Evolutionary conservation across 176 grass and related monocot species (phyloP).

Genomic region (Cymbopogon citratus): DNA sequence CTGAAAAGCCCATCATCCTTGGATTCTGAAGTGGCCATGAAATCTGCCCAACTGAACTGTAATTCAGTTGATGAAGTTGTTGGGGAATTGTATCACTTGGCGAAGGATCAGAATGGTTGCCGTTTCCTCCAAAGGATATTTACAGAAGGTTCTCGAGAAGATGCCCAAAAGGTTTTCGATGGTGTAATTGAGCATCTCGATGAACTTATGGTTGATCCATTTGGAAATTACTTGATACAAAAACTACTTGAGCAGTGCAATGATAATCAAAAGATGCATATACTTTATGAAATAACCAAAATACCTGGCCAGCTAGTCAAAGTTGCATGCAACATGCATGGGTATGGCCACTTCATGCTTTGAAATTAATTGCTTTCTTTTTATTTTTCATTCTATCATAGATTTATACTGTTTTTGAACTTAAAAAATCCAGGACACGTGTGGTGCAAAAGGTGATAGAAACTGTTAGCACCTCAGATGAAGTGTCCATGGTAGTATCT

Average conservation of each 20-base stretch:
- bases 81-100: constrained; percentile 44
- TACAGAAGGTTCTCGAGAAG: constrained; percentile 32
- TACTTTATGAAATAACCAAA: constrained; percentile 64
- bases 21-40: constrained; percentile 8
- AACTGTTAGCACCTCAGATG: constrained; percentile 35
- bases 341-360: constrained; percentile 36
- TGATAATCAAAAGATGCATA: constrained; percentile 41
- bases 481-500: constrained; percentile 48
- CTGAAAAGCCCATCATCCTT: not conserved
- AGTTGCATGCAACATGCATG: constrained; percentile 70
- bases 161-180: constrained; percentile 55
- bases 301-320: constrained; percentile 34
- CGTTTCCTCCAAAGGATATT: constrained; percentile 55
- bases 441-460: constrained; percentile 81
- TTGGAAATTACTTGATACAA: constrained; percentile 62
- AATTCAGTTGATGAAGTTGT: constrained; percentile 29
- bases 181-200: constrained; percentile 46
- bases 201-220: constrained; percentile 61
- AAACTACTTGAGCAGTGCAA: constrained; percentile 56
- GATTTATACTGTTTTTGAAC: not conserved
- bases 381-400: not conserved
- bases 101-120: constrained; percentile 64
- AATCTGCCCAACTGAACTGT: constrained; percentile 5
- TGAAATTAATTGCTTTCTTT: not conserved
- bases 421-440: constrained; percentile 50